Evolutionary conservation across 345 rosid genomes (phyloP), one percentile per base, ranked within the genome.

Genomic region (Durio zibethinus): DNA sequence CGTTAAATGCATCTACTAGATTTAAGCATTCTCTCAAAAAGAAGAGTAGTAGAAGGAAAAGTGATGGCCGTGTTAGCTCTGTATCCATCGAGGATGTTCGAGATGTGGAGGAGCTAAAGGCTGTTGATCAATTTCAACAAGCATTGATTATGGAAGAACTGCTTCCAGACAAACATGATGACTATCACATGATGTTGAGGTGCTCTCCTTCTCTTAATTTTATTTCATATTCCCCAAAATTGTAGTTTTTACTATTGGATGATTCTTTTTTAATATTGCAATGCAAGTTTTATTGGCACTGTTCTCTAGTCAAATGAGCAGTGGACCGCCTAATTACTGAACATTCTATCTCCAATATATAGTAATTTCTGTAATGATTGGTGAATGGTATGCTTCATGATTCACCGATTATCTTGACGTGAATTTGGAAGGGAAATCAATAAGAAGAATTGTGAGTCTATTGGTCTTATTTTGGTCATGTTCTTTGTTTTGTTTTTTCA

Each of bases 71-170:
- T 38, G 97, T 94, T 27, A 97, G 98, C 83, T 97, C 99, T 59
- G 99, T 97, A 69, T 97, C 99, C 20, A 94, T 97, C 36, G 99
- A 97, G 88, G 99, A 97, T 85, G 88, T 97, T 65, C 91, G 99
- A 36, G 98, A 94, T 85, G 84, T 89, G 12, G 93, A 85, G 83
- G 99, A 97, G 88, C 87, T 90, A 33, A 89, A 80, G 72, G 98
- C 90, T 50, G 99, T 97, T 79, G 99, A 97, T 83, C 86, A 81
- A 72, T 97, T 97, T 85, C 83, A 98, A 18, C 99, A 92, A 82
- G 78, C 92, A 3, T 76, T 97, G 85, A 76, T 94, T 15, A 86
- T 89, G 95, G 99, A 97, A n/a, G 99, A 97, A 66, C 66, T 97
- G 75, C 93, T 97, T 16, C 94, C 97, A 0, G 84, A 78, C 0